Percentiles rank a stretch among this genome's conserved stretches.
Evolutionary conservation across 1,139 yeast species (phyloP).

Genomic region (Arxiozyma slooffiae): DNA sequence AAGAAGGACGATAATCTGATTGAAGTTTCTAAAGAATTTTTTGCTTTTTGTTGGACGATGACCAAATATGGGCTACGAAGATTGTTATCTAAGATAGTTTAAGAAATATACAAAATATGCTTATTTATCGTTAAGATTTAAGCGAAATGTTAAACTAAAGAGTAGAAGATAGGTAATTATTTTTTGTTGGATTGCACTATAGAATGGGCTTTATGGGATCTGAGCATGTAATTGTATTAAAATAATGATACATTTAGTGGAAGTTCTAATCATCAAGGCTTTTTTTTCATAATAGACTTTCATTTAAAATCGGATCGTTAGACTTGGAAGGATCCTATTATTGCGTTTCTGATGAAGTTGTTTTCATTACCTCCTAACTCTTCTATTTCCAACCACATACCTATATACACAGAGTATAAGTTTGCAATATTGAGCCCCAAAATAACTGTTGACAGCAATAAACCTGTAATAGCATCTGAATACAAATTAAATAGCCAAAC

Average conservation of each 20-base stretch:
- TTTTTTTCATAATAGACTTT: conserved; percentile 68
- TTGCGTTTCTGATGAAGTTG: not conserved
- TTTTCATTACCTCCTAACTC: not conserved
- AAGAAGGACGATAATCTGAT: conserved; percentile 94
- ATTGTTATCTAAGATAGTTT: conserved; percentile 79
- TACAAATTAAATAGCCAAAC: no score
- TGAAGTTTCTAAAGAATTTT: conserved; percentile 78
- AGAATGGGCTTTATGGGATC: conserved; percentile 66
- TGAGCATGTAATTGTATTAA: conserved; percentile 56
- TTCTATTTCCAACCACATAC: not conserved
- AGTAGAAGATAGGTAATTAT: conserved; percentile 82
- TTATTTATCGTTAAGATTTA: conserved; percentile 89
- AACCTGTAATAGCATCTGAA: not conserved
- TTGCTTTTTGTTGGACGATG: conserved; percentile 92
- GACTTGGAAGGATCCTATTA: conserved; percentile 1
- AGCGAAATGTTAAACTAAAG: conserved; percentile 78
- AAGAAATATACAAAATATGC: conserved; percentile 65
- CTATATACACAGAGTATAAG: not conserved
- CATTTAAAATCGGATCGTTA: conserved; percentile 61
- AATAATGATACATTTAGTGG: conserved; percentile 88
- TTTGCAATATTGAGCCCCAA: not conserved
- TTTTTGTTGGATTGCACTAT: conserved; percentile 87
- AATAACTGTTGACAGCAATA: no score
- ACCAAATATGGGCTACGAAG: conserved; percentile 87
- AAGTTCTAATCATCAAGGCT: conserved; percentile 93